Percentiles rank a stretch among this genome's conserved stretches.
Evolutionary conservation across 768 basidiomycete species (phyloP).

Genomic region (Kwoniella botswanensis): DNA sequence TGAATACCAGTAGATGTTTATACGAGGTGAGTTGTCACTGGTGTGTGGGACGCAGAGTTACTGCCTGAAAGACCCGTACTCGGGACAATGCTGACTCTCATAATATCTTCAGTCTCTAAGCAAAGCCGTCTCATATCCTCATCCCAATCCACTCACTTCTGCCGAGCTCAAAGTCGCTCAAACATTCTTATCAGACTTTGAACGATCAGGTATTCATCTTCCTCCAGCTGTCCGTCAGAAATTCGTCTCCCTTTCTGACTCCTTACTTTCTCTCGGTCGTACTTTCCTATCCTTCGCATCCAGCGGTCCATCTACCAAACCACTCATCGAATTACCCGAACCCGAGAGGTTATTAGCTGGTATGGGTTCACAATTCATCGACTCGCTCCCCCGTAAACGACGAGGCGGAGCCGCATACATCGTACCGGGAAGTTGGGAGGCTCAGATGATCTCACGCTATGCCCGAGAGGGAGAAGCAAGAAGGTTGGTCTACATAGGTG

Average conservation of each 20-base stretch:
- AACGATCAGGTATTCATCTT: slow-evolving; percentile 92
- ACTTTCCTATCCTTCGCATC: slow-evolving; percentile 66
- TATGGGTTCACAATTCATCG: slow-evolving; percentile 54
- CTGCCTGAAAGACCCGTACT: too few relatives aligned
- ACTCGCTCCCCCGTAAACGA: slow-evolving; percentile 37
- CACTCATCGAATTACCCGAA: slow-evolving; percentile 53
- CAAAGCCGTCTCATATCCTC: slow-evolving; percentile 43
- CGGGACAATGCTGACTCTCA: neutral
- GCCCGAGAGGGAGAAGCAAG: slow-evolving; percentile 84
- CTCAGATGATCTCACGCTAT: slow-evolving; percentile 89
- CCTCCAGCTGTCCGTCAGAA: slow-evolving; percentile 74
- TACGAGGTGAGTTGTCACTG: slow-evolving; percentile 70
- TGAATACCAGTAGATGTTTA: slow-evolving; percentile 90
- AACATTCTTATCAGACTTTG: slow-evolving; percentile 96
- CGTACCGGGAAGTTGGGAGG: slow-evolving; percentile 84
- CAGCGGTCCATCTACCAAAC: slow-evolving; percentile 32
- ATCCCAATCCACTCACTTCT: slow-evolving; percentile 39
- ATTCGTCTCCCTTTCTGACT: slow-evolving; percentile 88
- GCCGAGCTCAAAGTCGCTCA: slow-evolving; percentile 66
- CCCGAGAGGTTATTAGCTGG: slow-evolving; percentile 50
- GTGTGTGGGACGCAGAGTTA: neutral
- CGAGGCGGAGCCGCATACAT: slow-evolving; percentile 61
- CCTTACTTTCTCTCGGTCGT: slow-evolving; percentile 84
- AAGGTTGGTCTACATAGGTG: slow-evolving; percentile 77
- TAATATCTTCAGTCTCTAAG: slow-evolving; percentile 27